Conservation (phyloP, 495 filamentous ascomycete genomes). For the Xylaria telfairii region DNA sequence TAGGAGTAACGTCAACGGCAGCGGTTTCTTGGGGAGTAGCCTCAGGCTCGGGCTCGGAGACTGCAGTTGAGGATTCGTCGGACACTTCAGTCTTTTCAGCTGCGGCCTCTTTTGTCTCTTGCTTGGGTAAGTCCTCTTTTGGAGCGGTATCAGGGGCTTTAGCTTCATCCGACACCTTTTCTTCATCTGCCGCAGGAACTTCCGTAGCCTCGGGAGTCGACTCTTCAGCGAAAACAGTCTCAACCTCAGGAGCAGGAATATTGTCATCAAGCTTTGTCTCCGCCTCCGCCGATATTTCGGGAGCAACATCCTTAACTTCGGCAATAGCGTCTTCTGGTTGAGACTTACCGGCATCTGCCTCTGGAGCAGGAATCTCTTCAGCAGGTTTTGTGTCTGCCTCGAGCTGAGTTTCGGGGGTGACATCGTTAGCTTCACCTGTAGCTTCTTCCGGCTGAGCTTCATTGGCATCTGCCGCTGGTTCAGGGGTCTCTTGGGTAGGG, state of each 20-base stretch:
- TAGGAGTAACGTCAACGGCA: not conserved
- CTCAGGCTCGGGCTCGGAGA: conserved; percentile 19
- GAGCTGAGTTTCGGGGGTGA: not conserved
- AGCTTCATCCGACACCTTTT: not conserved
- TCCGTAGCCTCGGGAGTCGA: conserved; percentile 9
- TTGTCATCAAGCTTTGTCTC: not conserved
- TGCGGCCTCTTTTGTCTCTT: not conserved
- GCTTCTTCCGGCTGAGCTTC: not conserved
- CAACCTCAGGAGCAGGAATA: not conserved
- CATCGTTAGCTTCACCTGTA: not conserved
- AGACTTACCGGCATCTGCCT: not conserved
- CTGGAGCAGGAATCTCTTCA: not conserved
- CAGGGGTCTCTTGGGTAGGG: no score
- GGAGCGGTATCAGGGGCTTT: not conserved
- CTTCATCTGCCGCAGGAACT: conserved; percentile 3
- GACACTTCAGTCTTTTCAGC: not conserved
- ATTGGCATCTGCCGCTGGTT: not conserved
- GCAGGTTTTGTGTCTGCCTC: not conserved
- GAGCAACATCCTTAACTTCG: not conserved
- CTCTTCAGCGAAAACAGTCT: conserved; percentile 11
- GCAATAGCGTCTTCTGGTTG: not conserved
- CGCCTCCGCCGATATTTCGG: not conserved
- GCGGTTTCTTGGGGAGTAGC: conserved; percentile 7
- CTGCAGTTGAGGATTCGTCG: not conserved
- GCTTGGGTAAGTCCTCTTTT: not conserved